Conservation (phyloP, 2,329 filamentous ascomycete species). For the Diaporthe batatas region DNA sequence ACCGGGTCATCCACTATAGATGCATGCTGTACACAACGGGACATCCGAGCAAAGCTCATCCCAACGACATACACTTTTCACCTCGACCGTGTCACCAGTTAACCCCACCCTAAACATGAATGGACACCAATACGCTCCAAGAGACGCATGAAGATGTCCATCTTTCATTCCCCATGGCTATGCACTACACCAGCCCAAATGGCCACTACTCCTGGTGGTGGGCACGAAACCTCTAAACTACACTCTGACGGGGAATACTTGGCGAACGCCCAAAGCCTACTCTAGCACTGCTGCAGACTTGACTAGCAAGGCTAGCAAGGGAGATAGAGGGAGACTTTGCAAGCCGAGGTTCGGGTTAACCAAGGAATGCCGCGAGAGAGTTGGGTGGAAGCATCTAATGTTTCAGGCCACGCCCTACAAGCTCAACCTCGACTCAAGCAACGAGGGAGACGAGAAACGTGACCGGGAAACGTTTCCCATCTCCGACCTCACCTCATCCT, state of each 20-base stretch:
- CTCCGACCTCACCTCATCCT: not conserved
- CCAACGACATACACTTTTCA: not conserved
- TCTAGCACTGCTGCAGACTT: not conserved
- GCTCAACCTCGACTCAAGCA: not conserved
- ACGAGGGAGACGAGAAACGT: not conserved
- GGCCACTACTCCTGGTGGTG: not conserved
- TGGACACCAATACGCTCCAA: not conserved
- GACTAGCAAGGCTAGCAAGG: not conserved
- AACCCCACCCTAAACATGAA: not conserved
- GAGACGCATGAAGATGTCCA: not conserved
- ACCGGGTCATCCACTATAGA: no score
- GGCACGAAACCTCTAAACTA: not conserved
- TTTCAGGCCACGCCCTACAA: conserved; percentile 16
- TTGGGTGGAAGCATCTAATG: conserved; percentile 3
- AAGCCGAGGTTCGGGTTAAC: not conserved
- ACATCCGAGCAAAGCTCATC: not conserved
- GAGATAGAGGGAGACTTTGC: not conserved
- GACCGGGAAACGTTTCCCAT: not conserved
- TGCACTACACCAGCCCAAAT: not conserved
- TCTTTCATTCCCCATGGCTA: not conserved
- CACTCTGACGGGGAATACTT: not conserved
- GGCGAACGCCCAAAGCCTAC: not conserved
- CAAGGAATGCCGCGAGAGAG: not conserved
- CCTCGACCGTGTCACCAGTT: not conserved
- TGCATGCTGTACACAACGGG: no score